Conservation (phyloP, 2,329 filamentous ascomycete genomes). For the Chaetomium globosum region DNA sequence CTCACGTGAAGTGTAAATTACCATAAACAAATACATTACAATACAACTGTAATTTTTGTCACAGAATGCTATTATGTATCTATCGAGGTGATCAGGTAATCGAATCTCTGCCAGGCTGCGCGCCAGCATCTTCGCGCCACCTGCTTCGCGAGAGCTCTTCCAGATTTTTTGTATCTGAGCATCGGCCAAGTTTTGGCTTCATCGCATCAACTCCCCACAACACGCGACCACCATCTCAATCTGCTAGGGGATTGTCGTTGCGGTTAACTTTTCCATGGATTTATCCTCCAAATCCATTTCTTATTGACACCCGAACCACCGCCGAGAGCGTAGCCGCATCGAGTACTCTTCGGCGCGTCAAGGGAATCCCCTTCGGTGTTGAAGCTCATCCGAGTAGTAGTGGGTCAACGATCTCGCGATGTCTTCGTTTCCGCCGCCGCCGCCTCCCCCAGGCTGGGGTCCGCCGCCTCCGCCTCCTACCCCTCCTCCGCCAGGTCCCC, state of each 20-base stretch:
- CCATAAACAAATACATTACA: background rate
- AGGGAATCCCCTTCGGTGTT: conserved; percentile 19
- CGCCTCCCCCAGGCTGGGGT: conserved; percentile 62
- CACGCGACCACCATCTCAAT: conserved; percentile 34
- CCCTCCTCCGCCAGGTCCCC: conserved; percentile 52
- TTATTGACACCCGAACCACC: conserved; percentile 16
- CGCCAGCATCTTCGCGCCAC: conserved; percentile 33
- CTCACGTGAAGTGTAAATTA: conserved; percentile 11
- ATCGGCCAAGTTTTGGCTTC: conserved; percentile 33
- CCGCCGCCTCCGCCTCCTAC: conserved; percentile 63
- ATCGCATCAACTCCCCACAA: conserved; percentile 27
- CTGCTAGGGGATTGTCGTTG: conserved; percentile 29
- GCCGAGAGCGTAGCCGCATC: conserved; percentile 24
- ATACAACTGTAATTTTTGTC: background rate
- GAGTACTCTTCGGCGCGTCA: conserved; percentile 25
- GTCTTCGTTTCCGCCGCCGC: conserved; percentile 57
- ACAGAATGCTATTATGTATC: background rate
- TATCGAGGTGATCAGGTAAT: conserved; percentile 23
- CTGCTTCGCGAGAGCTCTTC: conserved; percentile 30
- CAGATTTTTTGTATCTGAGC: conserved; percentile 35
- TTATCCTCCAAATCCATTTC: conserved; percentile 3
- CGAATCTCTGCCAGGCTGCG: conserved; percentile 21
- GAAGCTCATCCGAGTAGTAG: conserved; percentile 14
- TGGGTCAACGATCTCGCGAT: conserved; percentile 41
- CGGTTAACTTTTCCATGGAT: conserved; percentile 23